Evolutionary conservation across 495 filamentous ascomycete species (phyloP).

Genomic region (Penicillium steckii): DNA sequence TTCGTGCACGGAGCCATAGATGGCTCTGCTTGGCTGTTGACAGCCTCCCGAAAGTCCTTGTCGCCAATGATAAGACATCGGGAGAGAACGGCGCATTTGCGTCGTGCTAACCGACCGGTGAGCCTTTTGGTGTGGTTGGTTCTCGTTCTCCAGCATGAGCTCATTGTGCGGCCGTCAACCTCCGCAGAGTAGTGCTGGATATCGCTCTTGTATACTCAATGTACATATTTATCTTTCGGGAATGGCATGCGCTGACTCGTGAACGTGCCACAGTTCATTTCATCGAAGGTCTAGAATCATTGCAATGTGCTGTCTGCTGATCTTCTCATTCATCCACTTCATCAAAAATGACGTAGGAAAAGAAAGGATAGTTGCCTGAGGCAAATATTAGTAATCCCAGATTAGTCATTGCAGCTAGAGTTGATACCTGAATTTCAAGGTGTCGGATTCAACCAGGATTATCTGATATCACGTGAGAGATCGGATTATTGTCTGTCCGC

Average conservation of each 20-base stretch:
- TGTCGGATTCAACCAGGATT: background rate
- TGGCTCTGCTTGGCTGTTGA: too few species aligned
- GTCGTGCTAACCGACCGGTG: constrained; percentile 18
- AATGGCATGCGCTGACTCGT: background rate
- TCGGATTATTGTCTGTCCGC: constrained; percentile 4
- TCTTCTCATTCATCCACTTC: constrained; percentile 1
- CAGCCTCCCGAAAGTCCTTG: too few species aligned
- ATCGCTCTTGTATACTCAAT: background rate
- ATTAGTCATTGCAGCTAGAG: background rate
- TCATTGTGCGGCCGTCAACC: constrained; percentile 13
- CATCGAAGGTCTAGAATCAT: constrained; percentile 15
- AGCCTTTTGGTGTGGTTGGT: constrained; percentile 11
- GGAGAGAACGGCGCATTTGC: constrained; percentile 20
- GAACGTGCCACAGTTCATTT: constrained; percentile 1
- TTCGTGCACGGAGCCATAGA: background rate
- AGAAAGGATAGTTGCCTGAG: background rate
- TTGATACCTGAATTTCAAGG: background rate
- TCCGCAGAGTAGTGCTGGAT: background rate
- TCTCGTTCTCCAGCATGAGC: constrained; percentile 9
- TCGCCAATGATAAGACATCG: constrained; percentile 10
- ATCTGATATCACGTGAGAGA: constrained; percentile 8
- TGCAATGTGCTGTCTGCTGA: constrained; percentile 5
- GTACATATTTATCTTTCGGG: background rate
- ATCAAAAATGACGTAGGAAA: constrained; percentile 12
- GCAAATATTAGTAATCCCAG: background rate